Evolutionary conservation across 495 filamentous ascomycete species (phyloP).

Genomic region (Talaromyces adpressus): DNA sequence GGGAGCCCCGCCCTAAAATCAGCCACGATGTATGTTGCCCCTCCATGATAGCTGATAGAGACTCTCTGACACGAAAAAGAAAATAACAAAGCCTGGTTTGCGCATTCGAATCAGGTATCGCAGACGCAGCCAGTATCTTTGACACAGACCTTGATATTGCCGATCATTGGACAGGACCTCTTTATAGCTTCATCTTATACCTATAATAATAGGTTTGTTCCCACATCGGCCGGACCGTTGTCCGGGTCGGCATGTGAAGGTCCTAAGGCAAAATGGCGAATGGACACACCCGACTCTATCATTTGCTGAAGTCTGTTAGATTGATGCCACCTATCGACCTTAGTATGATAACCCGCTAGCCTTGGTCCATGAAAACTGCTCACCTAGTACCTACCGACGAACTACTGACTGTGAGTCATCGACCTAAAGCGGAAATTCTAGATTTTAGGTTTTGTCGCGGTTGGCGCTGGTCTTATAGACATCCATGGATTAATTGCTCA

Average conservation of each 20-base stretch:
- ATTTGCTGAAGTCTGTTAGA: neutral
- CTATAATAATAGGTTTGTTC: neutral
- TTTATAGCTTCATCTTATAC: neutral
- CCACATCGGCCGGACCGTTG: neutral
- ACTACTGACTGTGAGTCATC: neutral
- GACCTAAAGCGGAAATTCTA: neutral
- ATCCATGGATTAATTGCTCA: neutral
- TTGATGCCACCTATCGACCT: neutral
- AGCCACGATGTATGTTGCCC: neutral
- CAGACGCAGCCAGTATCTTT: neutral
- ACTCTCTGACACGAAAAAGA: neutral
- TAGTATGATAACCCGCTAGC: too few species aligned
- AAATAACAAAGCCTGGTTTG: neutral
- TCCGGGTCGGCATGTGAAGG: conserved; percentile 1
- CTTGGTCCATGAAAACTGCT: too few species aligned
- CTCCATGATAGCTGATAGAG: neutral
- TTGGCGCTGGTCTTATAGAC: neutral
- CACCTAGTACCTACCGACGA: neutral
- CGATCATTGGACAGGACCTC: neutral
- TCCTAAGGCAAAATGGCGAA: neutral
- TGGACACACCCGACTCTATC: neutral
- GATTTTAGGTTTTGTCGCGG: neutral
- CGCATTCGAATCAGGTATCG: neutral
- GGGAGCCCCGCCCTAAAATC: conserved; percentile 1
- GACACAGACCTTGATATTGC: neutral